Base-by-base conservation (phyloP, 345 rosid genomes). In the Abelmoschus esculentus region DNA sequence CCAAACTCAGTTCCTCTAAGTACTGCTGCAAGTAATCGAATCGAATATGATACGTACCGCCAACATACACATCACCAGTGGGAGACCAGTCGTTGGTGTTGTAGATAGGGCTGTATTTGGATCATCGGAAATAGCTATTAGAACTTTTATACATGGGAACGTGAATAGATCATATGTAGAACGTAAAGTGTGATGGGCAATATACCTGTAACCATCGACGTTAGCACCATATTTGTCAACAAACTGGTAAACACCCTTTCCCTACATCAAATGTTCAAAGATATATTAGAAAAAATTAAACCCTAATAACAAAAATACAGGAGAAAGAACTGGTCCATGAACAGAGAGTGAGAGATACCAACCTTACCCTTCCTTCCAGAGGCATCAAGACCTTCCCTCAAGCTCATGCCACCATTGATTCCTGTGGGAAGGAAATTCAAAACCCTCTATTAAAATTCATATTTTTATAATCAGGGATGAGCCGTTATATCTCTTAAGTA, bases 181-280 rank as follows among this genome's bases (percentile, higher is more conserved):
- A 8, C 11, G 11, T 9, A 4, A 40, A 7, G 2, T 36, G 42
- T 38, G 42, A 38, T 1, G 2, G 42, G 1, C 42, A 7, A 36
- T 7, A 47, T 28, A 89, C 98, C 96, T 93, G 96, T 91, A 95
- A 1, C 99, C 96, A 69, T 91, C 97, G 4, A 95, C 97, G 53
- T 91, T 95, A 36, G 99, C 97, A 44, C 97, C 97, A 15, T 95
- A 95, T 75, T 95, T 91, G 96, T 95, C 99, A 3, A 85, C 90
- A 76, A 59, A 95, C 60, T 90, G 96, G 90, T 91, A 95, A 3
- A 91, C 97, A 52, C 97, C 99, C 86, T 95, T 91, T 57, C 99
- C 97, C 99, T 95, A 82, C 4, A 72, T 46, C 32, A 29, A 66
- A n/a, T 50, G 52, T 52, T 4, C 46, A 31, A 32, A 10, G 3